phyloP scores from a whole-genome alignment of 306 rosid species.

The Cucurbita pepo region DNA sequence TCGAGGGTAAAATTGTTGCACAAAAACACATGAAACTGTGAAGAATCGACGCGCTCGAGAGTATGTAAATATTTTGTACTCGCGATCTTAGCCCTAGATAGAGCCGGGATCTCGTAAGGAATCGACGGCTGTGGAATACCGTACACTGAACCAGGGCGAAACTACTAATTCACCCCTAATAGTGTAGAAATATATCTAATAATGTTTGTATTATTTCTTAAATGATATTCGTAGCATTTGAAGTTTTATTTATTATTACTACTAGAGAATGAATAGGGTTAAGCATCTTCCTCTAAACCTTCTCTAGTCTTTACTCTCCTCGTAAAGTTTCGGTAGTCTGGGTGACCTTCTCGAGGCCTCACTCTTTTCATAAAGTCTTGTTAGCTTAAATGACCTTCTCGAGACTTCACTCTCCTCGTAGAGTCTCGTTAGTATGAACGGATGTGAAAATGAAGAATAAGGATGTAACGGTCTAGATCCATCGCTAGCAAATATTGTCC shows the following conservation, averaged over 20 bases:
- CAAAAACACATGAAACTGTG: background rate
- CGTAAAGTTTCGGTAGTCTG: too few species aligned
- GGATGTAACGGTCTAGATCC: too few species aligned
- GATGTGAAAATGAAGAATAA: too few species aligned
- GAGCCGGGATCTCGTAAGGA: background rate
- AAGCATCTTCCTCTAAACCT: too few species aligned
- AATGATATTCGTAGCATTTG: background rate
- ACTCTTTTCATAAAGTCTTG: too few species aligned
- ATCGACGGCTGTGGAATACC: background rate
- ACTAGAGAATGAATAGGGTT: too few species aligned
- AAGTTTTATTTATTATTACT: background rate
- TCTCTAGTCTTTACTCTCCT: too few species aligned
- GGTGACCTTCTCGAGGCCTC: too few species aligned
- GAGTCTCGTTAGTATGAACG: too few species aligned
- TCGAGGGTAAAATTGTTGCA: conserved; percentile 34
- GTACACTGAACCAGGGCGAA: background rate
- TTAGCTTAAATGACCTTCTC: too few species aligned
- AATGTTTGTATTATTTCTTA: background rate
- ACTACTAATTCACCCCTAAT: background rate
- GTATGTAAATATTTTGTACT: background rate
- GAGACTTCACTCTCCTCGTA: too few species aligned
- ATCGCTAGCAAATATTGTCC: too few species aligned
- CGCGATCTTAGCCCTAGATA: background rate
- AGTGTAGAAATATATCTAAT: background rate
- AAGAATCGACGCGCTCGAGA: background rate